phyloP scores from a whole-genome alignment of 2,329 filamentous ascomycete genomes.

The Ophioceras dolichostomum region DNA sequence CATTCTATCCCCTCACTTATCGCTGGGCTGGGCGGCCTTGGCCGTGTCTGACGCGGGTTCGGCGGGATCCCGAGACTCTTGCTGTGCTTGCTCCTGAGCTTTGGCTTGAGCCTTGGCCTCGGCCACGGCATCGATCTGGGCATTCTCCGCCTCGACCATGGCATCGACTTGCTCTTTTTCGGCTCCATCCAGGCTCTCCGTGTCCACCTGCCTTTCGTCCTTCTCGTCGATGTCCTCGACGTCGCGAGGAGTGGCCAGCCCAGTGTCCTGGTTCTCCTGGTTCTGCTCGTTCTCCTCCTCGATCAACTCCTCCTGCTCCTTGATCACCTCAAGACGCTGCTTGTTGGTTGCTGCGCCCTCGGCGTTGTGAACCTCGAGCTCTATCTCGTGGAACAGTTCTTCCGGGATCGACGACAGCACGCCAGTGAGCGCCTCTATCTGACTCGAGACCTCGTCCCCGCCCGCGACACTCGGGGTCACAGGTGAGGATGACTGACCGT shows the following conservation, averaged over 20 bases:
- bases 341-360: constrained; percentile 98
- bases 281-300: constrained; percentile 94
- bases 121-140: constrained; percentile 22
- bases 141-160: constrained; percentile 42
- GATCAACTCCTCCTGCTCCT: constrained; percentile 96
- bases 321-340: constrained; percentile 93
- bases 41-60: too few species aligned
- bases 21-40: too few species aligned
- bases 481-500: constrained; percentile 50
- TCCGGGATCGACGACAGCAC: constrained; percentile 93
- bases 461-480: constrained; percentile 10
- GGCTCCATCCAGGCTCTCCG: constrained; percentile 9
- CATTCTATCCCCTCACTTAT: too few species aligned
- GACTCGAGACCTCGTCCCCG: constrained; percentile 66
- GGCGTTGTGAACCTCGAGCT: constrained; percentile 92
- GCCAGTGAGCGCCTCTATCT: constrained; percentile 86
- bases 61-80: too few species aligned
- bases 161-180: constrained; percentile 38
- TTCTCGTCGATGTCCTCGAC: constrained; percentile 91
- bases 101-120: constrained; percentile 31
- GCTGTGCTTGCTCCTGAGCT: too few species aligned
- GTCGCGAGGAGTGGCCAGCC: constrained; percentile 67
- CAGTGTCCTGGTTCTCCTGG: constrained; percentile 63
- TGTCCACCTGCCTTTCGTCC: constrained; percentile 46
- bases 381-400: constrained; percentile 98